A percentile compares a stretch with the other conserved stretches of the same genome.
Conservation (phyloP, 495 filamentous ascomycete species). For the Daldinia concentrica region DNA sequence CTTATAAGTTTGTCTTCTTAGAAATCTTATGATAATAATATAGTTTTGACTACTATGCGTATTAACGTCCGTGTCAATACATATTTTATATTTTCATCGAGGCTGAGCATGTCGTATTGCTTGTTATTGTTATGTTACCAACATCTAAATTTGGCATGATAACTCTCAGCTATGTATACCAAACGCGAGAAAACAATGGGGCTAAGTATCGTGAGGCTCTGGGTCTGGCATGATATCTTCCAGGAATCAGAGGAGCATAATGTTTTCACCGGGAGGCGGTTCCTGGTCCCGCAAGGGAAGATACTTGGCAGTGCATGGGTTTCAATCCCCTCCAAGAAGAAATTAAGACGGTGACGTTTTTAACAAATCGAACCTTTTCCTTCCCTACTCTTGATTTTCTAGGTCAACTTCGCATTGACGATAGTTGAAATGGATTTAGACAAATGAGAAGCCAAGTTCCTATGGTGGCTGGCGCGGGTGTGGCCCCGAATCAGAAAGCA, state of each 20-base stretch:
- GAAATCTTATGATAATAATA: not conserved
- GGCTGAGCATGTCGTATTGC: constrained; percentile 5
- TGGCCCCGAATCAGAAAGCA: constrained; percentile 26
- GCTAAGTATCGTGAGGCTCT: not conserved
- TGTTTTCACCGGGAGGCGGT: constrained; percentile 1
- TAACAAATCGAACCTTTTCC: constrained; percentile 8
- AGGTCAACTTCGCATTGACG: constrained; percentile 28
- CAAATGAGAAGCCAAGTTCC: constrained; percentile 25
- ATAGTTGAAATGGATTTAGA: constrained; percentile 25
- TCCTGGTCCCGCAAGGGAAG: constrained; percentile 16
- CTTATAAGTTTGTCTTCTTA: not conserved
- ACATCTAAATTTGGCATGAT: not conserved
- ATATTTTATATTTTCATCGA: constrained; percentile 7
- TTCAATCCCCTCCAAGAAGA: constrained; percentile 7
- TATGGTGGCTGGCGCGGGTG: constrained; percentile 25
- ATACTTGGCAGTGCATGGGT: constrained; percentile 31
- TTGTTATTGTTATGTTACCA: constrained; percentile 1
- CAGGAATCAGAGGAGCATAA: not conserved
- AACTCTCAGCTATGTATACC: constrained; percentile 1
- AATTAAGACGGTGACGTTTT: constrained; percentile 27
- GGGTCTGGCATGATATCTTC: constrained; percentile 8
- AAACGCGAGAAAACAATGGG: not conserved
- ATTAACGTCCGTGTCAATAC: not conserved
- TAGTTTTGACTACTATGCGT: not conserved
- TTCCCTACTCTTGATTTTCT: constrained; percentile 22